These are phyloP conservation scores for Allantophomopsis lycopodina DNA, from an alignment of 2,329 filamentous ascomycete species.

Conservation along the genomic window DNA sequence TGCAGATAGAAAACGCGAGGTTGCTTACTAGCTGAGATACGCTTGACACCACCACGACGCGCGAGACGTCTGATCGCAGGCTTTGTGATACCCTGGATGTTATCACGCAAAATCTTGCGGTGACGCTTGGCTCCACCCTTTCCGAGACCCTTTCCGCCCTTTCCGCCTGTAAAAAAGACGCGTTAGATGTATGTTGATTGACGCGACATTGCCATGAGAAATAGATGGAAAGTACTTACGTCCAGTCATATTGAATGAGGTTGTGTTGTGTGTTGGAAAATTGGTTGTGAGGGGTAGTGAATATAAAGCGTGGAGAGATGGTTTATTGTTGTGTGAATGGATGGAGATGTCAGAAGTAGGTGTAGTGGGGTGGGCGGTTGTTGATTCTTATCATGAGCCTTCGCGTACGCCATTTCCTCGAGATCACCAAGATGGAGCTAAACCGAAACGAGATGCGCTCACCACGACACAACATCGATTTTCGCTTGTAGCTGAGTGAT, in stretches of 20 bases:
- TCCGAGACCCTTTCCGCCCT: constrained; percentile 94
- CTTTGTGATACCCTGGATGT: constrained; percentile 99
- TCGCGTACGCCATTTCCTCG: too few species aligned
- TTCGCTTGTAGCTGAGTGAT: too few species aligned
- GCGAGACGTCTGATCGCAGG: constrained; percentile 43
- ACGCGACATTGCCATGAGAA: not conserved
- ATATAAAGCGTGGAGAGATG: constrained; percentile 4
- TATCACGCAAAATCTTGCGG: constrained; percentile 98
- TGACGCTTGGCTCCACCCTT: constrained; percentile 98
- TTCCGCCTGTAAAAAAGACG: constrained; percentile 50
- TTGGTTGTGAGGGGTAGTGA: constrained; percentile 4
- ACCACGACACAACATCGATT: too few species aligned
- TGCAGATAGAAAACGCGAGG: not conserved
- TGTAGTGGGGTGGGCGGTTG: not conserved
- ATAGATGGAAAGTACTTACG: constrained; percentile 27
- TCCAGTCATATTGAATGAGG: constrained; percentile 39
- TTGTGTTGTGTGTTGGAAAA: constrained; percentile 11
- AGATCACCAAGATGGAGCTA: too few species aligned
- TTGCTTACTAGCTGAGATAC: constrained; percentile 33
- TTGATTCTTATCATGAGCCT: too few species aligned
- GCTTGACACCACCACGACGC: constrained; percentile 96
- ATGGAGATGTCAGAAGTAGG: not conserved
- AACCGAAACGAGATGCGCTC: too few species aligned
- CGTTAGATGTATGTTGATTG: constrained; percentile 5
- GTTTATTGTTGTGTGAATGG: constrained; percentile 1